Conservation (phyloP, 441 rosid species). For the Corymbia calophylla region DNA sequence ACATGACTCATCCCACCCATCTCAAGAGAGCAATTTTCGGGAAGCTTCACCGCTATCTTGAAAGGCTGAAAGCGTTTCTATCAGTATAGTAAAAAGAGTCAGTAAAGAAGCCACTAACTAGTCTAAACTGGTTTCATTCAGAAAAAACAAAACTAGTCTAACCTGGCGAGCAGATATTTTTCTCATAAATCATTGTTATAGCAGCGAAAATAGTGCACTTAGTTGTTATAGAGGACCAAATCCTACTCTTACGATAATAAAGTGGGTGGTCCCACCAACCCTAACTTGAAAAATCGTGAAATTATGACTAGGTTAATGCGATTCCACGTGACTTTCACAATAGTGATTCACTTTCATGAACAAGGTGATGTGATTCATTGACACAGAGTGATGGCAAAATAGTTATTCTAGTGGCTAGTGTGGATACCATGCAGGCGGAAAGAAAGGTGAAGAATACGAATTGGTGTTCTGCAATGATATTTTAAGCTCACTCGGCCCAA, state of each 20-base stretch:
- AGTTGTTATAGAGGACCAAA: neutral
- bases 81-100: too few species aligned
- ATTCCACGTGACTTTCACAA: neutral
- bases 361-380: neutral
- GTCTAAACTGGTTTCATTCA: too few species aligned
- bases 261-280: neutral
- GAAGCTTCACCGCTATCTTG: too few species aligned
- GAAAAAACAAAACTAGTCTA: too few species aligned
- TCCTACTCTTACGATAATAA: neutral
- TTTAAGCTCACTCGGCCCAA: neutral
- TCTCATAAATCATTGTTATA: too few species aligned
- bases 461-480: neutral
- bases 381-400: neutral
- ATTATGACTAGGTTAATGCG: neutral
- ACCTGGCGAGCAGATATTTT: too few species aligned
- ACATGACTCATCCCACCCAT: too few species aligned
- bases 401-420: neutral
- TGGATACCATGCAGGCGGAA: neutral
- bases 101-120: too few species aligned
- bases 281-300: too few species aligned
- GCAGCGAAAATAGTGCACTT: neutral
- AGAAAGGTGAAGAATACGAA: neutral
- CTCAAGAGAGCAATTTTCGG: too few species aligned
- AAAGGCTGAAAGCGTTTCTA: too few species aligned
- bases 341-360: neutral